phyloP scores from a whole-genome alignment of 2,329 filamentous ascomycete genomes.

The Lachnellula hyalina region DNA sequence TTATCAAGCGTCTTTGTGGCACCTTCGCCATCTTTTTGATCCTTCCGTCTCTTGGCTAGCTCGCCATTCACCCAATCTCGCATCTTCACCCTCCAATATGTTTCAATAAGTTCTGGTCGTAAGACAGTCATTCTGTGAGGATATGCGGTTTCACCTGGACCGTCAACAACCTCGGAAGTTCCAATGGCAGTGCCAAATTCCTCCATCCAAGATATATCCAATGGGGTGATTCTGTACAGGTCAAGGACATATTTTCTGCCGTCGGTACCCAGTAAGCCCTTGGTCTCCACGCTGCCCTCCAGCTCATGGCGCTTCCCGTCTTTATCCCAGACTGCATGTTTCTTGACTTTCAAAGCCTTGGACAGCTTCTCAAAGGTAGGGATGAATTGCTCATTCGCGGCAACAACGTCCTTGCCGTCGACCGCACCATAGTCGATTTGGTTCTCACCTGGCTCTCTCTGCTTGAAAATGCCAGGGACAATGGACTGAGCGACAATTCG shows the following conservation, averaged over 20 bases:
- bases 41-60: constrained; percentile 56
- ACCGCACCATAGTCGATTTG: constrained; percentile 99
- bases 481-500: constrained; percentile 97
- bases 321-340: constrained; percentile 97
- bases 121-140: constrained; percentile 96
- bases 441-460: constrained; percentile 93
- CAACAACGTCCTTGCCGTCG: constrained; percentile 92
- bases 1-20: constrained; percentile 30
- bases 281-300: constrained; percentile 95
- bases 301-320: constrained; percentile 84
- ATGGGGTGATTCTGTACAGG: constrained; percentile 86
- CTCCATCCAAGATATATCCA: constrained; percentile 89
- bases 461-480: constrained; percentile 98
- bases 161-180: constrained; percentile 31
- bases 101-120: constrained; percentile 82
- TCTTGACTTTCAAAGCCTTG: constrained; percentile 84
- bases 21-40: constrained; percentile 30
- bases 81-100: constrained; percentile 79
- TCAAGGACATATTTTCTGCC: constrained; percentile 97
- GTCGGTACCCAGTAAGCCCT: constrained; percentile 94
- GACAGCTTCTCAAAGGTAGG: constrained; percentile 85
- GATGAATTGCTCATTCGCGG: constrained; percentile 80
- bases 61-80: constrained; percentile 82
- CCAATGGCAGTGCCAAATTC: constrained; percentile 51
- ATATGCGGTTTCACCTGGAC: constrained; percentile 44